Evolutionary conservation across 1,284 basidiomycete species (phyloP), one percentile per base, ranked within the genome.

Genomic region (Wolfiporia cocos): DNA sequence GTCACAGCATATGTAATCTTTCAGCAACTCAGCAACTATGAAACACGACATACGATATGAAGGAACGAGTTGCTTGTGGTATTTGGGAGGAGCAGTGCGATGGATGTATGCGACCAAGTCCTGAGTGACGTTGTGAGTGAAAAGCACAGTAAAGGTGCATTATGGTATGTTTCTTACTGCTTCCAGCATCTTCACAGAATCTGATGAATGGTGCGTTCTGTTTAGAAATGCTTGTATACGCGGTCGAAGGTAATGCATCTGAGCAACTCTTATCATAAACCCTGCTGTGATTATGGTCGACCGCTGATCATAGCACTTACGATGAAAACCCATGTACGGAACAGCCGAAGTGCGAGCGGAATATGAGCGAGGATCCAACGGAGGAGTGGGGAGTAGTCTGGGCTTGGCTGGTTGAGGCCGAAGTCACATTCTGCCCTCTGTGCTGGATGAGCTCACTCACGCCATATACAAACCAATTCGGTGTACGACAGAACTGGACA

Each of bases 401-500:
- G 43, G 22, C 63, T 64, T 37, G 53, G 36, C 66, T 68, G 39
- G 10, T 26, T 20, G 5, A 10, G 9, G 7, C 17, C 19, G n/a
- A 29, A 20, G 15, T 12, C 21, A 17, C 20, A 42, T 9, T 47
- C 62, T 37, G 20, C 20, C 2, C 17, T 19, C 14, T 5, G 26
- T 24, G 2, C 11, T 21, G 19, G 22, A 22, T 6, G 21, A 28
- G 3, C 10, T 22, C 19, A 15, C 28, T n/a, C 50, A 73, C 73
- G 2, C 60, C 55, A 4, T 67, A 64, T 1, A 70, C 12, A 20
- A 68, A 57, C 73, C 73, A 76, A 36, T 63, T 65, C 1, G 70
- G 66, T 2, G 68, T 70, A 11, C 71, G 64, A 50, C 65, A 67
- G 49, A 74, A 74, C 30, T 75, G 66, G 0, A 63, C 60, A 19